Base-by-base conservation (phyloP, 1,139 yeast genomes). In the Yamadazyma buinensis region DNA sequence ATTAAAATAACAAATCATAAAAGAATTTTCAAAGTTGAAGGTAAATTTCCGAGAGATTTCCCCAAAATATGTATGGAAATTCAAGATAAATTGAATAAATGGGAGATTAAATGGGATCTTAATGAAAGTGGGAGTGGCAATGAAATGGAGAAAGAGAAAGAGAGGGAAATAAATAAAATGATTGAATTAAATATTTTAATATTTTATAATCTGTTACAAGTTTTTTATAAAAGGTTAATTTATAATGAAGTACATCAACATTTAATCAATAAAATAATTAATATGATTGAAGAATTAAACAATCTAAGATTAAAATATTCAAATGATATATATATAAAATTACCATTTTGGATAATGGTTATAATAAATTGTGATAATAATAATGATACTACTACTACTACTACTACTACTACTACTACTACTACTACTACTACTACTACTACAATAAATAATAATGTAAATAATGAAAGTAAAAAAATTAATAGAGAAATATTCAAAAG, bases 11-110 rank as follows among this genome's bases (percentile, higher is more conserved):
- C 81, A 1, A 76, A 76, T 48, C 80, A 75, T 46, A 71, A 73
- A 46, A 66, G 71, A 35, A 66, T 72, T 35, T 75, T 75, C 44
- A 49, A 56, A 28, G 49, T 65, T n/a, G 61, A 62, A 25, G 59
- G 64, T 22, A 61, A 64, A n/a, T 65, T 61, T 33, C 80, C 81
- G 0, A 53, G 80, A 30, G 75, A 75, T 44, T 76, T 75, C 47
- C 80, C 80, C 4, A 62, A 64, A 38, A 58, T 75, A 3, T 75
- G 80, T 46, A 74, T 80, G 35, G 80, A 75, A 33, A 48, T 69
- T 5, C 80, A 75, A 43, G 80, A 75, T 37, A 64, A 61, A 27
- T 50, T 76, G 21, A 44, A 66, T 28, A 61, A 57, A 34, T 75
- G 80, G 79, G 55, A 54, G 26, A 45, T 62, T n/a, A 61, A 49